These are phyloP conservation scores for Trematosphaeria pertusa DNA, from an alignment of 2,329 filamentous ascomycete genomes.

Conservation along the genomic window DNA sequence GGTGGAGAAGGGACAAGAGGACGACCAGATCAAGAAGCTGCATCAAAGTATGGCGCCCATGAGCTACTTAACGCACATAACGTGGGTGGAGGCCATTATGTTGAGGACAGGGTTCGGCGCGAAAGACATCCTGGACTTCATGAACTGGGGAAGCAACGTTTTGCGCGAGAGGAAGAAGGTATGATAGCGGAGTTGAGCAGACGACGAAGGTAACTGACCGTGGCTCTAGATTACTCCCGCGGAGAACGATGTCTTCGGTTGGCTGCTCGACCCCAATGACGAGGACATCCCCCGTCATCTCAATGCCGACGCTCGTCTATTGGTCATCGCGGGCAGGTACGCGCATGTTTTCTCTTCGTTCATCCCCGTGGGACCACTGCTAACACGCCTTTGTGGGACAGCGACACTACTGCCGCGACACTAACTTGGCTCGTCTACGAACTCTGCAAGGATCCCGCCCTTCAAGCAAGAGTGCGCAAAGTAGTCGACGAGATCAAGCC, in stretches of 20 bases:
- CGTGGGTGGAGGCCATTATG: constrained; percentile 28
- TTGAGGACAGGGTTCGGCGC: constrained; percentile 24
- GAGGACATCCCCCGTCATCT: constrained; percentile 28
- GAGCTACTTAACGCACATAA: constrained; percentile 29
- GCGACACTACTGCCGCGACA: constrained; percentile 39
- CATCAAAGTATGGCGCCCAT: constrained; percentile 32
- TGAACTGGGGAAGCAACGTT: constrained; percentile 31
- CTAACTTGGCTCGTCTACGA: constrained; percentile 39
- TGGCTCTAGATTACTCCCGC: constrained; percentile 32
- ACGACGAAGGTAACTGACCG: background rate
- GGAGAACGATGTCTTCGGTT: constrained; percentile 37
- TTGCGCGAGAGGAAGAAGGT: constrained; percentile 37
- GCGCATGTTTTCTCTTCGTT: background rate
- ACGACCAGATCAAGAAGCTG: constrained; percentile 32
- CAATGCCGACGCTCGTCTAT: constrained; percentile 34
- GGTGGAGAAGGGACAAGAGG: constrained; percentile 38
- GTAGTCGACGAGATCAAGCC: constrained; percentile 23
- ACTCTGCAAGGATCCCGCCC: constrained; percentile 30
- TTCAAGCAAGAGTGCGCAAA: constrained; percentile 31
- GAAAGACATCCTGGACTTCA: constrained; percentile 30
- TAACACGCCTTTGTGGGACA: too few relatives aligned
- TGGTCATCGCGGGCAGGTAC: constrained; percentile 42
- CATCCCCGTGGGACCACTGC: background rate
- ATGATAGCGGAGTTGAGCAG: background rate
- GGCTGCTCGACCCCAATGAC: constrained; percentile 29